Percentiles rank a stretch among this genome's conserved stretches.
Conservation (phyloP, 495 filamentous ascomycete species). For the Neurospora sp. region DNA sequence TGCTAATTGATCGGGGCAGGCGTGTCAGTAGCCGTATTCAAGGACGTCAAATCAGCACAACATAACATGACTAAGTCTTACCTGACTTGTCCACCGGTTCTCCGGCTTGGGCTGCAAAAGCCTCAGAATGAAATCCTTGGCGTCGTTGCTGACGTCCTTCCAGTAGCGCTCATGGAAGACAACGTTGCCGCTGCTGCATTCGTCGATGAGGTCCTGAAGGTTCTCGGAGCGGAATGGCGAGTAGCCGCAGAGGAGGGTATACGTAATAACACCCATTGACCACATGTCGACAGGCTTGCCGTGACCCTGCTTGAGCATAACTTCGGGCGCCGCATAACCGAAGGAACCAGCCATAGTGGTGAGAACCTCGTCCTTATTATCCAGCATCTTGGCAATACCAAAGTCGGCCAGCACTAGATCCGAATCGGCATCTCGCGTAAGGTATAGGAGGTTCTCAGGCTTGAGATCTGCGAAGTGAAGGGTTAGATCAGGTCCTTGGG, state of each 20-base stretch:
- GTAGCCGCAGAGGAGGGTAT: constrained; percentile 98
- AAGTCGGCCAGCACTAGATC: constrained; percentile 93
- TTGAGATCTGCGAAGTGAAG: constrained; percentile 64
- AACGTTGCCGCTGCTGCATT: constrained; percentile 79
- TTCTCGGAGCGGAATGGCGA: constrained; percentile 96
- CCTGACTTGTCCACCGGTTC: constrained; percentile 68
- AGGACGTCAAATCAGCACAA: constrained; percentile 7
- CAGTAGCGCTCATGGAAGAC: constrained; percentile 98
- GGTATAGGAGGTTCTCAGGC: constrained; percentile 94
- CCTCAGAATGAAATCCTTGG: constrained; percentile 84
- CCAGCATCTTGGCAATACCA: constrained; percentile 97
- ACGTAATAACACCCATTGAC: constrained; percentile 97
- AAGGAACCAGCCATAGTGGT: constrained; percentile 99
- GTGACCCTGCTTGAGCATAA: constrained; percentile 96
- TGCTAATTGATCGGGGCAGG: constrained; percentile 31
- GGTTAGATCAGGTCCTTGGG: background rate
- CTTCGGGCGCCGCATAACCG: constrained; percentile 94
- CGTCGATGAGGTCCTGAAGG: constrained; percentile 86
- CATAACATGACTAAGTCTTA: constrained; percentile 25
- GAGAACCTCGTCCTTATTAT: constrained; percentile 77
- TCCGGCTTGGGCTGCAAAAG: constrained; percentile 73
- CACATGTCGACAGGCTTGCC: constrained; percentile 99
- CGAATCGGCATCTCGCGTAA: constrained; percentile 65
- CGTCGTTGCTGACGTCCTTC: constrained; percentile 93
- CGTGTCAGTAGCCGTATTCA: background rate